Evolutionary conservation across 768 basidiomycete genomes (phyloP).

Genomic region (Lentinus brumalis): DNA sequence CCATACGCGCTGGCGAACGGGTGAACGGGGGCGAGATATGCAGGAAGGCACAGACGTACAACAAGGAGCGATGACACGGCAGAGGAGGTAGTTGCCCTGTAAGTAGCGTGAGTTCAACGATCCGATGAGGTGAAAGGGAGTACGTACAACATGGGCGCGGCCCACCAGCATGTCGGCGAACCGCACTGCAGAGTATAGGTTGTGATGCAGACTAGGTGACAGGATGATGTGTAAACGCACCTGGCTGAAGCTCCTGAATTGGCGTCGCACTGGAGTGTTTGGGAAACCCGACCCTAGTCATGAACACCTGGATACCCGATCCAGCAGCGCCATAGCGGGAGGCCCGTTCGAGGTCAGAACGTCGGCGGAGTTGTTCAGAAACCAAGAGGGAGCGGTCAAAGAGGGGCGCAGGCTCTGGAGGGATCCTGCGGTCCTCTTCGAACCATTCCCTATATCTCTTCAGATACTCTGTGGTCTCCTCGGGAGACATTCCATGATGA

Average conservation of each 20-base stretch:
- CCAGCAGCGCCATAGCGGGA: background rate
- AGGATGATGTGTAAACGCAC: constrained; percentile 1
- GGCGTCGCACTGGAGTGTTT: constrained; percentile 20
- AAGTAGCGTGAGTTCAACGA: background rate
- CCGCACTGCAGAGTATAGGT: background rate
- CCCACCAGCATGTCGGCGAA: constrained; percentile 17
- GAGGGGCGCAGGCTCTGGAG: constrained; percentile 5
- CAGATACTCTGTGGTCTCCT: constrained; percentile 9
- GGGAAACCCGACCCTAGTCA: constrained; percentile 14
- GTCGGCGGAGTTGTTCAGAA: constrained; percentile 5
- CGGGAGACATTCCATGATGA: constrained; percentile 9
- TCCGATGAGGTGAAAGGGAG: background rate
- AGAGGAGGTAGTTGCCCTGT: constrained; percentile 17
- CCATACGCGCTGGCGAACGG: constrained; percentile 5
- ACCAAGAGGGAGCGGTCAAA: constrained; percentile 11
- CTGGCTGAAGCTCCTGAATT: constrained; percentile 3
- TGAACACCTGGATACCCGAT: constrained; percentile 9
- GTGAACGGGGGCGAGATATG: background rate
- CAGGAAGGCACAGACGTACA: background rate
- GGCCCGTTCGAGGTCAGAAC: background rate
- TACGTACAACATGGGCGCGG: constrained; percentile 9
- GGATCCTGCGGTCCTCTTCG: constrained; percentile 15
- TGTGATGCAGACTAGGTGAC: background rate
- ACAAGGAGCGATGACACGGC: constrained; percentile 18
- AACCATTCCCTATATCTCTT: constrained; percentile 16